Evolutionary conservation across 495 filamentous ascomycete species (phyloP).

Genomic region (Aspergillus incahuasiensis): DNA sequence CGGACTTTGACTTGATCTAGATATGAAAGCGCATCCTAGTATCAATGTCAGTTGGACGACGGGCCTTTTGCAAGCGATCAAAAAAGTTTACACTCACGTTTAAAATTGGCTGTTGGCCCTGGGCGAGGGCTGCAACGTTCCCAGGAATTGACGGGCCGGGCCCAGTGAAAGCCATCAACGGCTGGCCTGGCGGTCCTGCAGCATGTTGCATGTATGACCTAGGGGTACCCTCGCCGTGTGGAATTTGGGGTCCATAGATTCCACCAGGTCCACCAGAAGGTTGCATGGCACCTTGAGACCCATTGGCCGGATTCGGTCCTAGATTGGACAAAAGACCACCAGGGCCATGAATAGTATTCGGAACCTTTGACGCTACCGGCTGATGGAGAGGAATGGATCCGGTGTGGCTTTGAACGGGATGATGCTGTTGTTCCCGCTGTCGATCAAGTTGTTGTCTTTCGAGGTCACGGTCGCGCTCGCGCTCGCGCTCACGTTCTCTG

Average conservation of each 20-base stretch:
- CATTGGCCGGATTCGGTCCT: conserved; percentile 50
- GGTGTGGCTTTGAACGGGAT: conserved; percentile 77
- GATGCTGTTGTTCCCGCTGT: conserved; percentile 49
- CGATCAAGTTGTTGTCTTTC: conserved; percentile 52
- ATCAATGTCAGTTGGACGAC: conserved; percentile 16
- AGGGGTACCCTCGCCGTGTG: conserved; percentile 53
- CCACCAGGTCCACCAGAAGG: conserved; percentile 59
- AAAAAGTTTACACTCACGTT: conserved; percentile 57
- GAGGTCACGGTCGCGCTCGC: conserved; percentile 56
- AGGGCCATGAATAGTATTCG: conserved; percentile 79
- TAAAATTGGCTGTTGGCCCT: conserved; percentile 92
- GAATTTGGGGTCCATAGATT: conserved; percentile 64
- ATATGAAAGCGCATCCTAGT: conserved; percentile 91
- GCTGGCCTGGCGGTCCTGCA: conserved; percentile 49
- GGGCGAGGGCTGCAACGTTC: conserved; percentile 57
- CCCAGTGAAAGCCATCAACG: conserved; percentile 56
- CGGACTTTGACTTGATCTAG: conserved; percentile 98
- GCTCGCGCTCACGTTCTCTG: conserved; percentile 63
- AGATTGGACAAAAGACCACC: conserved; percentile 79
- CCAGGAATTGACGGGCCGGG: conserved; percentile 45
- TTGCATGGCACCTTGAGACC: conserved; percentile 54
- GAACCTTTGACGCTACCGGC: conserved; percentile 76
- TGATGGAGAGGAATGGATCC: conserved; percentile 85
- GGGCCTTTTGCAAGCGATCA: neutral
- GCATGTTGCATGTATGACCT: conserved; percentile 62